phyloP scores from a whole-genome alignment of 805 yeast genomes.

The Ogataea neopini region DNA sequence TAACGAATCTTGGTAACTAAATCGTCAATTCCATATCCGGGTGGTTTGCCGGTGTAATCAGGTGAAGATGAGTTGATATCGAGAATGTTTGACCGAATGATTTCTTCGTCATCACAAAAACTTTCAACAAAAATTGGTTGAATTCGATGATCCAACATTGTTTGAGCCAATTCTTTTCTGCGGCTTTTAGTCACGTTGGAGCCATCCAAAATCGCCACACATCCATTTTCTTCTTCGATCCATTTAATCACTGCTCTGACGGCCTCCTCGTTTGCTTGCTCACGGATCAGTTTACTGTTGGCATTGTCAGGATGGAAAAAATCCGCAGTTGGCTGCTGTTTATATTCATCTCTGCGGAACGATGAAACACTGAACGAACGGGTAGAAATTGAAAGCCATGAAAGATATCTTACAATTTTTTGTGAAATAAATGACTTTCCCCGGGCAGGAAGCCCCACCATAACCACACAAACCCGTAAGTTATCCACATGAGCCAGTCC shows the following conservation, averaged over 20 bases:
- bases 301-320: constrained; percentile 71
- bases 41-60: constrained; percentile 68
- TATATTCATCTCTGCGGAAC: constrained; percentile 64
- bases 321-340: constrained; percentile 68
- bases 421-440: constrained; percentile 95
- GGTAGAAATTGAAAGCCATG: constrained; percentile 88
- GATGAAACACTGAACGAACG: constrained; percentile 88
- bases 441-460: constrained; percentile 88
- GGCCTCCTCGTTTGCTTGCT: constrained; percentile 71
- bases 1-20: constrained; percentile 70
- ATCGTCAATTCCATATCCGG: constrained; percentile 71
- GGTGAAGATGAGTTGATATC: constrained; percentile 90
- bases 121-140: constrained; percentile 93
- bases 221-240: constrained; percentile 78
- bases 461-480: constrained; percentile 78
- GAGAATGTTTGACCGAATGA: constrained; percentile 73
- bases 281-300: constrained; percentile 63
- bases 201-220: constrained; percentile 92
- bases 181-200: constrained; percentile 81
- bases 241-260: constrained; percentile 80
- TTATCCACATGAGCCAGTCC: constrained; percentile 64
- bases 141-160: constrained; percentile 61
- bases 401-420: constrained; percentile 86
- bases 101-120: constrained; percentile 80
- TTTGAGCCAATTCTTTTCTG: constrained; percentile 58